A percentile compares a stretch with the other conserved stretches of the same genome.
Conservation (phyloP, 2,329 filamentous ascomycete species). For the Xylariales sp. region DNA sequence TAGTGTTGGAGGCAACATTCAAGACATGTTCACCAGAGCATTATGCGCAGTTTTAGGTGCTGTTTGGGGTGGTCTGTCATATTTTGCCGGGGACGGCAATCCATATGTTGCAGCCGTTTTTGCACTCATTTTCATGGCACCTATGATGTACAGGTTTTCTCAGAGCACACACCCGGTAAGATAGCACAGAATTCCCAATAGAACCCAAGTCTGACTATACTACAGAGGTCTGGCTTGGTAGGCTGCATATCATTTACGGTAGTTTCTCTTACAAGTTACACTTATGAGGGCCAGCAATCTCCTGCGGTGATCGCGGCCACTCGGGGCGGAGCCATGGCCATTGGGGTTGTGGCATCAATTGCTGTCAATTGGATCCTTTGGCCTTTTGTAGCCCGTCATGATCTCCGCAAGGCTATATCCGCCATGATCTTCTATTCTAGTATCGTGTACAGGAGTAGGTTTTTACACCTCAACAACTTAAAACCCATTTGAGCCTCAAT, state of each 20-base stretch:
- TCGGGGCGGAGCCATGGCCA: slow-evolving; percentile 44
- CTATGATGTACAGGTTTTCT: slow-evolving; percentile 54
- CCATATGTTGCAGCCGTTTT: slow-evolving; percentile 52
- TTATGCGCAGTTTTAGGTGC: slow-evolving; percentile 47
- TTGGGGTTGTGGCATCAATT: slow-evolving; percentile 49
- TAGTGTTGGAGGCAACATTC: slow-evolving; percentile 52
- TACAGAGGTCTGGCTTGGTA: slow-evolving; percentile 51
- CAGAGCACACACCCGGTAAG: slow-evolving; percentile 49
- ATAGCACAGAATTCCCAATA: too few species aligned
- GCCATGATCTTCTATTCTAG: slow-evolving; percentile 55
- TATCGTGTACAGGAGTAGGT: slow-evolving; percentile 49
- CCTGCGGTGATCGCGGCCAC: slow-evolving; percentile 38
- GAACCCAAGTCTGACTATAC: not conserved
- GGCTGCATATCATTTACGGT: slow-evolving; percentile 55
- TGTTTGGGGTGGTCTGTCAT: slow-evolving; percentile 49
- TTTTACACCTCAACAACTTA: not conserved
- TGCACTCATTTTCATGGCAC: slow-evolving; percentile 52
- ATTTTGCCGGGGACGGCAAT: slow-evolving; percentile 45
- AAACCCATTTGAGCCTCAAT: not conserved
- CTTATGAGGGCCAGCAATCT: slow-evolving; percentile 25
- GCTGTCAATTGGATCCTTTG: slow-evolving; percentile 56
- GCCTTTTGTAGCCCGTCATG: slow-evolving; percentile 58
- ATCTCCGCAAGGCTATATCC: slow-evolving; percentile 50
- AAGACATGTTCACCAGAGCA: slow-evolving; percentile 50
- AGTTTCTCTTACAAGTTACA: slow-evolving; percentile 40